Base-by-base conservation (phyloP, 495 filamentous ascomycete genomes). In the Diplogelasinospora grovesii region DNA sequence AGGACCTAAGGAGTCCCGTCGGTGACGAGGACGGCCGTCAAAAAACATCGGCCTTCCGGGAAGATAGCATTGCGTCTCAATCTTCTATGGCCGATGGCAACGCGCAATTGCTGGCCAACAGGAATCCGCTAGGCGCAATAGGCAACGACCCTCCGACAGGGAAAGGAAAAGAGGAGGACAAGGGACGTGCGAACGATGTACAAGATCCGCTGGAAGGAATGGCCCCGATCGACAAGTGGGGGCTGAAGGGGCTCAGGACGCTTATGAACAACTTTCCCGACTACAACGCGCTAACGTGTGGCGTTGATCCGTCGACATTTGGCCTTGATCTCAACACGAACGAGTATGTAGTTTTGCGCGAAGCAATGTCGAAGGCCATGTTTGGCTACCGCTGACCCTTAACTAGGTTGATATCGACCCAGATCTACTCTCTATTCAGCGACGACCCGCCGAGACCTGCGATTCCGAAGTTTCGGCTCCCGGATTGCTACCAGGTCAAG, bases 401-500 rank as follows among this genome's bases (percentile, higher is more conserved):
- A 32, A 3, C 13, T 30, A 64, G 54, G 27, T 43, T 48, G 21
- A 53, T 77, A 13, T 69, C 68, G 22, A 66, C 56, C 3, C 63
- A 77, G 46, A 63, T 70, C 11, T 76, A 64, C 49, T 83, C 82
- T 1, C 75, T 87, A 5, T 89, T 86, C 50, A 82, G 83, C 41
- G 77, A 83, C 13, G 60, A 71, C 9, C 77, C 81, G 43, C 76
- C 83, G 7, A 73, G 79, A 33, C 83, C 85, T 22, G 66, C 86
- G 7, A 75, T 92, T 33, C 85, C 86, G 25, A 83, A 88, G 33
- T 90, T 83, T 56, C 74, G 67, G 9, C 62, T 95, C 5, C 89
- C 89, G 2, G 75, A 82, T 16, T 92, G 87, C 59, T 96, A 96
- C 58, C 79, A 73, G 32, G 89, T 96, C 16, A 81, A 78, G 48